phyloP scores from a whole-genome alignment of 2,329 filamentous ascomycete genomes.

The Cadophora gregata region DNA sequence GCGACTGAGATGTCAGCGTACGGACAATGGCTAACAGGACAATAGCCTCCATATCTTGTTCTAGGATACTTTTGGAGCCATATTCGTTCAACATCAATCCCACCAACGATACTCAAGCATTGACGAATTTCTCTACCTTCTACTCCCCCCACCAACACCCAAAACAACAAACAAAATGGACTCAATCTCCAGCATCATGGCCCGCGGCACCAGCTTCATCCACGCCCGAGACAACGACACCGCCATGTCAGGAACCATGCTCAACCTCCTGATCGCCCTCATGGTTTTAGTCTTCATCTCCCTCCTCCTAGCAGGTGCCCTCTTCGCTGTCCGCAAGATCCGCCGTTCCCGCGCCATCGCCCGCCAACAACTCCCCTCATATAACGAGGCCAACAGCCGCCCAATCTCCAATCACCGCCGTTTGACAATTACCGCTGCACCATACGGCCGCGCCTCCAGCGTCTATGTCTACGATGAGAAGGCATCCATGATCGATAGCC shows the following conservation, averaged over 20 bases:
- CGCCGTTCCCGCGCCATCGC: slow-evolving; percentile 53
- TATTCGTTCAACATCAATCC: slow-evolving; percentile 13
- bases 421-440: slow-evolving; percentile 59
- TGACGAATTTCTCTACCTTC: slow-evolving; percentile 22
- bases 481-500: slow-evolving; percentile 77
- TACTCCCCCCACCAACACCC: slow-evolving; percentile 13
- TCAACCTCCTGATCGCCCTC: slow-evolving; percentile 80
- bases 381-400: slow-evolving; percentile 57
- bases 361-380: slow-evolving; percentile 68
- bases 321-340: slow-evolving; percentile 76
- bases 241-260: slow-evolving; percentile 62
- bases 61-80: slow-evolving; percentile 20
- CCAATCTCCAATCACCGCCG: slow-evolving; percentile 54
- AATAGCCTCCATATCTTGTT: slow-evolving; percentile 14
- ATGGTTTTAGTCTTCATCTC: slow-evolving; percentile 78
- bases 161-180: slow-evolving; percentile 30
- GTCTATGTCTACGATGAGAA: slow-evolving; percentile 82
- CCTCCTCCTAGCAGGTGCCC: slow-evolving; percentile 68
- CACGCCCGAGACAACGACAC: slow-evolving; percentile 56
- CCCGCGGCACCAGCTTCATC: slow-evolving; percentile 50
- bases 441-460: slow-evolving; percentile 64
- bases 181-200: slow-evolving; percentile 39
- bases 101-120: slow-evolving; percentile 21
- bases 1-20: background rate
- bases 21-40: slow-evolving; percentile 20